Percentiles rank a stretch among this genome's conserved stretches.
Evolutionary conservation across 352 stramenopile species (phyloP).

Genomic region (Globisporangium takayamanum): DNA sequence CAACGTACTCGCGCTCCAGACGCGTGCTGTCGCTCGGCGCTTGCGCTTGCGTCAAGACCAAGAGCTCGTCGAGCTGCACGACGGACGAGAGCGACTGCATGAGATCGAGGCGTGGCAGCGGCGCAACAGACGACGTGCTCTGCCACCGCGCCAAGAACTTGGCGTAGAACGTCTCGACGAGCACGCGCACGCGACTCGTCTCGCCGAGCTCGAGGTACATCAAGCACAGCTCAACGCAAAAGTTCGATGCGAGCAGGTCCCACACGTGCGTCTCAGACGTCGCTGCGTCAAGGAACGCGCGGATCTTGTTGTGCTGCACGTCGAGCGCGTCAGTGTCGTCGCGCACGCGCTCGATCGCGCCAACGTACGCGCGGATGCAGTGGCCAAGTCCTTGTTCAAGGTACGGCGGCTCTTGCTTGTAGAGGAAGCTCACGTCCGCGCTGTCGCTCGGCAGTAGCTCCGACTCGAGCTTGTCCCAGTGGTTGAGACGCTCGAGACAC

Average conservation of each 20-base stretch:
- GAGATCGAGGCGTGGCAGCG: constrained; percentile 41
- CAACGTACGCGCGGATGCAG: constrained; percentile 41
- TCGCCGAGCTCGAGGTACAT: constrained; percentile 36
- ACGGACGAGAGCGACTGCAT: constrained; percentile 59
- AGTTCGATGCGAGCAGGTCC: constrained; percentile 36
- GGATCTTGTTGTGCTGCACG: constrained; percentile 6
- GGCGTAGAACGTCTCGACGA: constrained; percentile 55
- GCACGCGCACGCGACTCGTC: constrained; percentile 35
- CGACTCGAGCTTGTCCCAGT: constrained; percentile 49
- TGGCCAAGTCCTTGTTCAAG: constrained; percentile 55
- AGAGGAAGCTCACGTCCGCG: constrained; percentile 31
- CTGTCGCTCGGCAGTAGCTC: constrained; percentile 26
- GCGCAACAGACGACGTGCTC: constrained; percentile 38
- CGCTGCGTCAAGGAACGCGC: constrained; percentile 19
- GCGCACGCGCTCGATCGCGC: constrained; percentile 16
- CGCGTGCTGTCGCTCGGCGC: constrained; percentile 1
- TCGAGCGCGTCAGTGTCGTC: not conserved
- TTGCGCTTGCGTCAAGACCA: constrained; percentile 19
- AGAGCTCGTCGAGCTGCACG: constrained; percentile 54
- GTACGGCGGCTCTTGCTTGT: constrained; percentile 56
- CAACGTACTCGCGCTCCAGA: constrained; percentile 11
- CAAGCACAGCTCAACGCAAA: constrained; percentile 45
- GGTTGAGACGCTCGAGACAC: constrained; percentile 64
- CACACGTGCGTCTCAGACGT: constrained; percentile 24
- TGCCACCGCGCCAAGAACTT: constrained; percentile 53